Base-by-base conservation (phyloP, 2,329 filamentous ascomycete species). In the Clonostachys sp. region DNA sequence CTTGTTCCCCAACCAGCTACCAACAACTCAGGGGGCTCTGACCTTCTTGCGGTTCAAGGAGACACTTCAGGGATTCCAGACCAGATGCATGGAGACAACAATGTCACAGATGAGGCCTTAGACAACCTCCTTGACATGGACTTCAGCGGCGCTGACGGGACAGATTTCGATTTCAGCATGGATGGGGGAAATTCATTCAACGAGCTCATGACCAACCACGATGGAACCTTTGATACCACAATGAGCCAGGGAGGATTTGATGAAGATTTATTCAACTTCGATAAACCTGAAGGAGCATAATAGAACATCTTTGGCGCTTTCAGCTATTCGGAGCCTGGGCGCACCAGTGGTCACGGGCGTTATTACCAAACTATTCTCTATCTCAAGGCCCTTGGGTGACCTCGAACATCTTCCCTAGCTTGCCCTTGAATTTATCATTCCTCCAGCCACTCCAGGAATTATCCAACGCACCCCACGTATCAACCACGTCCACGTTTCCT, bases 391-490 rank as follows among this genome's bases (percentile, higher is more conserved):
- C 55, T 51, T 70, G 67, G 7, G 65, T 70, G 18, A 64, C 55
- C 20, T 64, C 53, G 52, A 64, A 65, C 63, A 73, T 66, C n/a
- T 54, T 56, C n/a, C 64, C 63, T 42, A 72, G 51, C 55, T 63
- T 60, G 12, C 47, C 57, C 38, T 60, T 59, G 48, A 72, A 68
- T 18, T 54, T 55, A 5, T 57, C 53, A 38, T 69, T 72, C 47
- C 68, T 60, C 66, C 66, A 68, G 38, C 50, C 63, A 7, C 51
- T 59, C 69, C 68, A 72, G 42, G 64, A 60, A 42, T 63, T 56
- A 60, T 76, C 68, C 48, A 80, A 48, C 14, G 75, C 57, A 1
- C 77, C 80, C 68, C 70, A 83, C 1, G 63, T 64, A 65, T 83
- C 78, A 33, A 82, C 74, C 40, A 65, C 65, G 51, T 81, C 74